These are phyloP conservation scores for Glonium stellatum DNA, from an alignment of 495 filamentous ascomycete species.

Conservation along the genomic window DNA sequence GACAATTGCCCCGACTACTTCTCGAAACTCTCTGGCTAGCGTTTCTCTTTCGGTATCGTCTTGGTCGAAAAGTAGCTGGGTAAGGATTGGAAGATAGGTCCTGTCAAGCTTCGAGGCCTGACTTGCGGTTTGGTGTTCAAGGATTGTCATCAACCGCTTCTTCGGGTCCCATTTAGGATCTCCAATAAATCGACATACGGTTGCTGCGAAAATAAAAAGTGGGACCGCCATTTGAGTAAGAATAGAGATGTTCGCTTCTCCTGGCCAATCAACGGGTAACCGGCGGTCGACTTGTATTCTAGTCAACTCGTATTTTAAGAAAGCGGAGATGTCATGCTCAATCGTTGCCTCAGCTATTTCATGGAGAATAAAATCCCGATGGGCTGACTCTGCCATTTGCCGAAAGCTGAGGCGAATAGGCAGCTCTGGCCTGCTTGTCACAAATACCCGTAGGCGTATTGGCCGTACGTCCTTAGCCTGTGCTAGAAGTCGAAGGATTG, in stretches of 20 bases:
- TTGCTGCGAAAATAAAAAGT: slow-evolving; percentile 25
- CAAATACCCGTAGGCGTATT: slow-evolving; percentile 27
- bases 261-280: slow-evolving; percentile 37
- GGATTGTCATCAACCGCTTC: slow-evolving; percentile 8
- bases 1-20: slow-evolving; percentile 33
- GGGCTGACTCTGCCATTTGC: slow-evolving; percentile 1
- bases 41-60: slow-evolving; percentile 2
- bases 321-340: slow-evolving; percentile 34
- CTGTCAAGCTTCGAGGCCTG: slow-evolving; percentile 10
- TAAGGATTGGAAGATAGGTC: slow-evolving; percentile 21
- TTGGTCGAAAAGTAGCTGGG: slow-evolving; percentile 12
- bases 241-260: slow-evolving; percentile 21
- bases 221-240: slow-evolving; percentile 37
- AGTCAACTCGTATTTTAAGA: slow-evolving; percentile 22
- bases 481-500: slow-evolving; percentile 29
- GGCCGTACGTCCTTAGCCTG: slow-evolving; percentile 15
- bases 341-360: slow-evolving; percentile 29
- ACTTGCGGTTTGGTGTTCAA: slow-evolving; percentile 7
- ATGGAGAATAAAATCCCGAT: slow-evolving; percentile 30
- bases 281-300: not conserved
- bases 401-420: slow-evolving; percentile 26
- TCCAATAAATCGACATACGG: slow-evolving; percentile 18
- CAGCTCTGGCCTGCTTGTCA: slow-evolving; percentile 36
- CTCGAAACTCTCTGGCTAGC: slow-evolving; percentile 20
- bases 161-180: slow-evolving; percentile 7